phyloP scores from a whole-genome alignment of 1,139 yeast species.

The Pneumocystis oryctolagi region DNA sequence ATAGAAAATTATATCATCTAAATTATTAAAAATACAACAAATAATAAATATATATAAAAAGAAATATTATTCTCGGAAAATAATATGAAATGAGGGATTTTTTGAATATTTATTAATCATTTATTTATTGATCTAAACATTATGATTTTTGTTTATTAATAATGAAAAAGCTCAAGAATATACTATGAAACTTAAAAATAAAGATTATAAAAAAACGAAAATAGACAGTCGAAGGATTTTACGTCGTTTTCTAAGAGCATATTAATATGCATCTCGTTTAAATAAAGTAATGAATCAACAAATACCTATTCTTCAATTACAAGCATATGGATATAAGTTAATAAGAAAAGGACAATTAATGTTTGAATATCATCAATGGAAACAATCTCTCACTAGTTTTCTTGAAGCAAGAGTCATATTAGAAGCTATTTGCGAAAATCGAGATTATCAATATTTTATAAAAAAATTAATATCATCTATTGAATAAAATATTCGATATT shows the following conservation, averaged over 20 bases:
- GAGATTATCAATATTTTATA: neutral
- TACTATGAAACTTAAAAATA: neutral
- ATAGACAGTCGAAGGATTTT: neutral
- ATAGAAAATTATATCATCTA: neutral
- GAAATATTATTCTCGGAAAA: neutral
- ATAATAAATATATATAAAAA: neutral
- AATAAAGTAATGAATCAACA: neutral
- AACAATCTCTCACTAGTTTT: neutral
- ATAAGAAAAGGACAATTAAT: neutral
- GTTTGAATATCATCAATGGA: neutral
- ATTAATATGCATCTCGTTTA: neutral
- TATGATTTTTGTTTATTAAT: neutral
- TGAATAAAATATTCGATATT: neutral
- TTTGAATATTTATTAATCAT: neutral
- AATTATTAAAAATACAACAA: neutral
- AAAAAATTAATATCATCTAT: neutral
- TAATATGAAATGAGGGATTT: neutral
- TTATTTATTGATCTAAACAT: neutral
- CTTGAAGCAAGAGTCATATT: neutral
- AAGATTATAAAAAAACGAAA: neutral
- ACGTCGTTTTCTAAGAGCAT: neutral
- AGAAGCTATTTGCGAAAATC: neutral
- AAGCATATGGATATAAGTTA: neutral
- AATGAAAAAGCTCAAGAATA: neutral
- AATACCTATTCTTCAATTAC: neutral